Evolutionary conservation across 2,329 filamentous ascomycete genomes (phyloP).

Genomic region (Canariomyces notabilis): DNA sequence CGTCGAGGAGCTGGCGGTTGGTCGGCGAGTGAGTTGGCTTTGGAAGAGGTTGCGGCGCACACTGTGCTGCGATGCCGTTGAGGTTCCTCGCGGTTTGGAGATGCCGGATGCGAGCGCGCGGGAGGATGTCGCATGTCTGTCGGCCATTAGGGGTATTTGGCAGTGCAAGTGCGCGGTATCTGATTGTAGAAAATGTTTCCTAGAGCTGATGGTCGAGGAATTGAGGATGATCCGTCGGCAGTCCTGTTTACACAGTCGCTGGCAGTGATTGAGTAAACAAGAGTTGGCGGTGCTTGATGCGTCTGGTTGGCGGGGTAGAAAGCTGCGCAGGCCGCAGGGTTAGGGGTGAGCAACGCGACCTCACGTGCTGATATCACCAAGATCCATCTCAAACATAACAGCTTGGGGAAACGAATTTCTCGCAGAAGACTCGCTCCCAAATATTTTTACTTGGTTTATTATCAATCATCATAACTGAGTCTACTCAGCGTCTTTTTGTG

Average conservation of each 20-base stretch:
- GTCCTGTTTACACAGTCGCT: neutral
- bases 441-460: too few relatives aligned
- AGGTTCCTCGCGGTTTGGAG: constrained; percentile 12
- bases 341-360: constrained; percentile 5
- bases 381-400: neutral
- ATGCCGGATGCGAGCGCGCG: constrained; percentile 11
- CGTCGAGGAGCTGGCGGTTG: constrained; percentile 40
- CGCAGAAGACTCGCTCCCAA: too few relatives aligned
- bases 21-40: constrained; percentile 52
- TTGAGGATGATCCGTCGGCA: neutral
- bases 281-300: neutral
- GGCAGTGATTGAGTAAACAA: constrained; percentile 1
- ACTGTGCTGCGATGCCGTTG: constrained; percentile 21
- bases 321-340: neutral
- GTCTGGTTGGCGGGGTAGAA: constrained; percentile 9
- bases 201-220: neutral
- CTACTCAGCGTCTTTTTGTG: too few relatives aligned
- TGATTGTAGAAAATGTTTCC: neutral
- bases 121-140: constrained; percentile 19
- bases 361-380: constrained; percentile 3
- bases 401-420: too few relatives aligned
- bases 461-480: too few relatives aligned
- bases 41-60: constrained; percentile 57
- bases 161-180: too few relatives aligned
- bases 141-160: constrained; percentile 18